phyloP scores from a whole-genome alignment of 148 eudicot species.

The Rheum nobile region DNA sequence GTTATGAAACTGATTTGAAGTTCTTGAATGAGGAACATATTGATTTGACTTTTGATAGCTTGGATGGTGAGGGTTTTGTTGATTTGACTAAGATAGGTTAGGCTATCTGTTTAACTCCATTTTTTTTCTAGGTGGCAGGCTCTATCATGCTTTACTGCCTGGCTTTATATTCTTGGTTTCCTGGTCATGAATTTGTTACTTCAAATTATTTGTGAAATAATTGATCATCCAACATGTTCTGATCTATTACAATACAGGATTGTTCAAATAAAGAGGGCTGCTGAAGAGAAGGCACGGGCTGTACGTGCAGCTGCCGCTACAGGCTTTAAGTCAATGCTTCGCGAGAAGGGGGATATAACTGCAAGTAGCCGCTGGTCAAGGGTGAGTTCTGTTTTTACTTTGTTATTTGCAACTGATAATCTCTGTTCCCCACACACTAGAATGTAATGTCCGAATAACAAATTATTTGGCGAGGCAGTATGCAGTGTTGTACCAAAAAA shows the following conservation, averaged over 20 bases:
- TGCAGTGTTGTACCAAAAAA: background rate
- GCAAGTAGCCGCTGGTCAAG: constrained; percentile 88
- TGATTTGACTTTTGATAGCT: background rate
- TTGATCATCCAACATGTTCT: background rate
- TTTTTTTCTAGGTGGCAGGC: background rate
- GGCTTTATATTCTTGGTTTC: constrained; percentile 1
- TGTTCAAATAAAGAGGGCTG: constrained; percentile 48
- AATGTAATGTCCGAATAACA: background rate
- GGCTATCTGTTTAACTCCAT: background rate
- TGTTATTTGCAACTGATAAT: background rate
- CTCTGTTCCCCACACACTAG: background rate
- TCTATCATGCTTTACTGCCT: background rate
- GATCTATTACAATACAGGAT: constrained; percentile 37
- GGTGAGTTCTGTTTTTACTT: constrained; percentile 29
- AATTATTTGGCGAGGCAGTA: background rate
- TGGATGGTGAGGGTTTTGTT: constrained; percentile 5
- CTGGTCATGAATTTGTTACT: background rate
- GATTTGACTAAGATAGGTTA: background rate
- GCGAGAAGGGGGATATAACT: constrained; percentile 51
- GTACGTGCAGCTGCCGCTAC: constrained; percentile 53
- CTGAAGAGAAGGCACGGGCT: constrained; percentile 69
- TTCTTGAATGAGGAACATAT: background rate
- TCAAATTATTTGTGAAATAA: background rate
- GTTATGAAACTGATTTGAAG: background rate
- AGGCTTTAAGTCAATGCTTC: constrained; percentile 78